A percentile compares a stretch with the other conserved stretches of the same genome.
phyloP scores from a whole-genome alignment of 2,329 filamentous ascomycete genomes.

The Fusarium phyllophilum region DNA sequence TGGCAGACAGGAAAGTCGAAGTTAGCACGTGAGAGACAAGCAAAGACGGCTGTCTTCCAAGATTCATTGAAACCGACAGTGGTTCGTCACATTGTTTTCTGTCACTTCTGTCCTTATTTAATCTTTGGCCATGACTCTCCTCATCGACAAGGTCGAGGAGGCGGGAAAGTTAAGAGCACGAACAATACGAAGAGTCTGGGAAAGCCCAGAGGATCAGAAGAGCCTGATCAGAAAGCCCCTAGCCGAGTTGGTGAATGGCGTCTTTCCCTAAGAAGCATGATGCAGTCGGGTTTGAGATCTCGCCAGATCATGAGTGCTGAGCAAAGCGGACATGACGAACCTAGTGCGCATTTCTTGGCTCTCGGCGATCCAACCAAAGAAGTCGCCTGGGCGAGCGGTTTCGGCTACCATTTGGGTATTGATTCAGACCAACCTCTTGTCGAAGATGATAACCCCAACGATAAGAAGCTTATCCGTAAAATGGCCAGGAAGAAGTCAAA shows the following conservation, averaged over 20 bases:
- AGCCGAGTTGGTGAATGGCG: not conserved
- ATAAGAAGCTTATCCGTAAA: not conserved
- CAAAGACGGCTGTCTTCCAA: not conserved
- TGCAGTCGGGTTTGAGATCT: not conserved
- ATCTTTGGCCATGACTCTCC: not conserved
- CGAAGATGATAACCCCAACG: not conserved
- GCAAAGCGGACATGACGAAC: not conserved
- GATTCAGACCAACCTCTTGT: not conserved
- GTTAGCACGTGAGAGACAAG: too few relatives aligned
- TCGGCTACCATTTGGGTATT: not conserved
- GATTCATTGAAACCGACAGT: fast-evolving
- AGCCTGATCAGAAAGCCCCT: not conserved
- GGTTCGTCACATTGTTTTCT: fast-evolving
- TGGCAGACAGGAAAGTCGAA: too few relatives aligned
- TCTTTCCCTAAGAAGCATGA: not conserved
- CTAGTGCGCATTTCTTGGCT: not conserved
- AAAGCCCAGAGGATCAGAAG: not conserved
- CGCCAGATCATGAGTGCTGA: not conserved
- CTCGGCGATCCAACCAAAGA: not conserved
- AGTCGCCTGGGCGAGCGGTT: not conserved
- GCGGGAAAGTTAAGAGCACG: not conserved
- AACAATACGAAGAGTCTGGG: not conserved
- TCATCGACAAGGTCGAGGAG: not conserved
- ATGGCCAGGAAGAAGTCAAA: not conserved
- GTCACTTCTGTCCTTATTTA: not conserved